Base-by-base conservation (phyloP, 208 protist genomes). In the Acanthamoeba culbertsoni region DNA sequence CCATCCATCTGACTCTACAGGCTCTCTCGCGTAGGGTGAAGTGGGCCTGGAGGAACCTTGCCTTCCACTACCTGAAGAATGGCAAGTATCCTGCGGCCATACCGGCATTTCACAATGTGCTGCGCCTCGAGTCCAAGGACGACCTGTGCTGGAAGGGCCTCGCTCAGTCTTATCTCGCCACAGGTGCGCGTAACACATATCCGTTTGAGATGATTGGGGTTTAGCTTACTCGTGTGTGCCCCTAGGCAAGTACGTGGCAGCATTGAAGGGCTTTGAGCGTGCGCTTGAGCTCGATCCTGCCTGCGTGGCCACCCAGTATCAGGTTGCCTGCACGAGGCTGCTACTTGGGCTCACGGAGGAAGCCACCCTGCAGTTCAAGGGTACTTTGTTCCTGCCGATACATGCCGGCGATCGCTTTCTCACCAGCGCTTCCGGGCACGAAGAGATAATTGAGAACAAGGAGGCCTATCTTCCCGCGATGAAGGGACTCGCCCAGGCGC, bases 141-240 rank as follows among this genome's bases (percentile, higher is more conserved):
- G 82, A 89, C 1, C 14, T 89, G n/a, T 89, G 82, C 55, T 89
- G 82, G 82, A 89, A 89, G 55, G 82, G 53, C 23, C 82, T 89
- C 26, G 82, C 53, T 1, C 53, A 89, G 53, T 59, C 51, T 35
- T 89, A 89, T 33, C 46, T 89, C 45, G 73, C 73, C 37, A 84
- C 73, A 37, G 73, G 73, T 84, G 23, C 45, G 73, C 33, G 14
- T n/a, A 37, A 20, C 6, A 7, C 7, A 63, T n/a, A 63, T 63
- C 55, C 7, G 12, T n/a, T 63, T n/a, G 20, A 33, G 6, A 14
- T n/a, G 6, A 7, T 14, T 63, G 5, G 6, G 12, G 6, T 7
- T 63, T 63, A 28, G 6, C 55, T 7, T 26, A 63, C 20, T 63
- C 57, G 10, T 28, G 65, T 2, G 43, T 57, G 18, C 7, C 8